phyloP scores from a whole-genome alignment of 2,329 filamentous ascomycete genomes.

The Alternaria dauci region DNA sequence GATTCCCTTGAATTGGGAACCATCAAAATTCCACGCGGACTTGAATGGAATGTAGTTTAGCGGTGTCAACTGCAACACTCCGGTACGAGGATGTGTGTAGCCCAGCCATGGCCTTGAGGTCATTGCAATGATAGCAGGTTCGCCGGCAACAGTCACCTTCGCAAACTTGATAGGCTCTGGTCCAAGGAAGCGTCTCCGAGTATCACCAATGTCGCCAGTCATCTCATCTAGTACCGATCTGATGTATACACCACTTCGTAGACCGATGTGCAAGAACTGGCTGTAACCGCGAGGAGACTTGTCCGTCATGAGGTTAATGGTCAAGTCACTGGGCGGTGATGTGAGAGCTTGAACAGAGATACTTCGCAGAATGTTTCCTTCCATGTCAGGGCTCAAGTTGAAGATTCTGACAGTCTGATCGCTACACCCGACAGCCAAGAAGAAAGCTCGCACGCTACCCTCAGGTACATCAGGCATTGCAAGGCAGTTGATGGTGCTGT shows the following conservation, averaged over 20 bases:
- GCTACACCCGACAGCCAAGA: slow-evolving; percentile 94
- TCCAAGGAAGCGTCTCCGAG: slow-evolving; percentile 91
- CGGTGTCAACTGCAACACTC: slow-evolving; percentile 90
- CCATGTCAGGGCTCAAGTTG: slow-evolving; percentile 87
- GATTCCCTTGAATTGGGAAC: slow-evolving; percentile 93
- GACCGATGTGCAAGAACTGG: slow-evolving; percentile 92
- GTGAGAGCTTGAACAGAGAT: slow-evolving; percentile 95
- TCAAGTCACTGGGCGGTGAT: slow-evolving; percentile 84
- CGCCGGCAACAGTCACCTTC: slow-evolving; percentile 85
- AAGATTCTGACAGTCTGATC: slow-evolving; percentile 95
- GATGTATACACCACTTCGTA: slow-evolving; percentile 95
- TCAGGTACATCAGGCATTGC: slow-evolving; percentile 92
- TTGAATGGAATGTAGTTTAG: slow-evolving; percentile 87
- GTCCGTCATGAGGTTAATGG: slow-evolving; percentile 95
- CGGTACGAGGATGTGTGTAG: slow-evolving; percentile 87
- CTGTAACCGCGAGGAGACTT: slow-evolving; percentile 88
- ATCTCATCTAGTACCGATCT: slow-evolving; percentile 94
- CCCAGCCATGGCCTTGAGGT: slow-evolving; percentile 97
- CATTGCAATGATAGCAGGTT: slow-evolving; percentile 85
- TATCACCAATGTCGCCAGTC: slow-evolving; percentile 94
- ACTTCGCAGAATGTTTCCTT: slow-evolving; percentile 72
- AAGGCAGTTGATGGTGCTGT: slow-evolving; percentile 92
- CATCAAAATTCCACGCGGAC: slow-evolving; percentile 96
- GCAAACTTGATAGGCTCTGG: slow-evolving; percentile 90
- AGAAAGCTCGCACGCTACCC: slow-evolving; percentile 86